Evolutionary conservation across 1,284 basidiomycete species (phyloP).

Genomic region (Ganoderma sinense): DNA sequence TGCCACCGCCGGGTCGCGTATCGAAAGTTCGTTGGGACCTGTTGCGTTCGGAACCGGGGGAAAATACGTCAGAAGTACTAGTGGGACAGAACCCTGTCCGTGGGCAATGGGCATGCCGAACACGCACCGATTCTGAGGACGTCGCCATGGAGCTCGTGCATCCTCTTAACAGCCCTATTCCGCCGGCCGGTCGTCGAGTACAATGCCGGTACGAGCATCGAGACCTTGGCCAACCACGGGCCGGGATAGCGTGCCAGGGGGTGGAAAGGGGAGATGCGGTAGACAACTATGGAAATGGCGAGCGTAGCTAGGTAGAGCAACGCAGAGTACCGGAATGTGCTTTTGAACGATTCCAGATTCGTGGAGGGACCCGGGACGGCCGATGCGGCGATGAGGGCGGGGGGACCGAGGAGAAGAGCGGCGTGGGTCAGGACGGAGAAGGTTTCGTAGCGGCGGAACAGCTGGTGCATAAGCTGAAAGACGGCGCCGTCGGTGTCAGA

Average conservation of each 20-base stretch:
- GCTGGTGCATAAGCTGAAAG: slow-evolving; percentile 2
- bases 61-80: not conserved
- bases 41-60: not conserved
- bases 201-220: slow-evolving; percentile 7
- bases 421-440: not conserved
- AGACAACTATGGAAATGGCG: not conserved
- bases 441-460: slow-evolving; percentile 8
- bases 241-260: slow-evolving; percentile 11
- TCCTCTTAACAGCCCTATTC: not conserved
- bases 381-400: not conserved
- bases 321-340: not conserved
- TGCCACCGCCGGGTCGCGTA: slow-evolving; percentile 5
- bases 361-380: not conserved
- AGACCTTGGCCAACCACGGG: not conserved
- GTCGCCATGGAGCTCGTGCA: slow-evolving; percentile 4
- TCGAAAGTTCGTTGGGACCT: slow-evolving; percentile 8
- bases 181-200: not conserved
- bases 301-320: not conserved
- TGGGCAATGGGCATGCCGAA: not conserved
- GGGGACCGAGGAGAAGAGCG: slow-evolving; percentile 3
- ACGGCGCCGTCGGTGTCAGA: not conserved
- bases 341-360: not conserved
- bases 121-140: slow-evolving; percentile 3
- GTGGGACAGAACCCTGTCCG: too few species aligned
- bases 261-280: slow-evolving; percentile 4